A percentile compares a stretch with the other conserved stretches of the same genome.
Conservation (phyloP, 495 filamentous ascomycete species). For the Cenococcum geophilum region DNA sequence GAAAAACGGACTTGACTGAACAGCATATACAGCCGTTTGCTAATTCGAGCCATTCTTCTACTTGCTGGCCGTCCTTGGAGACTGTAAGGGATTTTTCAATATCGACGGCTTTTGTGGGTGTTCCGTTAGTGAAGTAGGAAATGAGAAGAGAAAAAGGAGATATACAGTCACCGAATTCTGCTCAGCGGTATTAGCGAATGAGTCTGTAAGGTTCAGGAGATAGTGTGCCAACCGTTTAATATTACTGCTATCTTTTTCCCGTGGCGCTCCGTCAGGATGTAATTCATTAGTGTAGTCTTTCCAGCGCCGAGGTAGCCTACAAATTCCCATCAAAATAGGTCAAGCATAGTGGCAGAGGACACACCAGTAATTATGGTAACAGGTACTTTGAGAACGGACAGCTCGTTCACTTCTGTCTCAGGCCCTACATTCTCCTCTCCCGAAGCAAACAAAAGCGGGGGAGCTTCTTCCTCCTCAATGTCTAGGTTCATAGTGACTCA, state of each 20-base stretch:
- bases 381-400: conserved; percentile 59
- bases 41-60: conserved; percentile 92
- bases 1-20: conserved; percentile 71
- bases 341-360: conserved; percentile 9
- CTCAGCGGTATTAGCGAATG: not conserved
- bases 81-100: conserved; percentile 92
- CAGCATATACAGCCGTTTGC: conserved; percentile 98
- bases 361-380: conserved; percentile 91
- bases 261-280: conserved; percentile 88
- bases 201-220: not conserved
- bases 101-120: conserved; percentile 59
- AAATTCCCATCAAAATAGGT: conserved; percentile 8
- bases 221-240: conserved; percentile 63
- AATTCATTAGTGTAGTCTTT: conserved; percentile 92
- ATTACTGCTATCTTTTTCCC: conserved; percentile 98
- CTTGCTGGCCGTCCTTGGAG: conserved; percentile 74
- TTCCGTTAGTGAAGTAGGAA: not conserved
- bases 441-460: conserved; percentile 64
- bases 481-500: conserved; percentile 37
- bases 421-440: conserved; percentile 22
- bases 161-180: conserved; percentile 94
- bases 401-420: conserved; percentile 28
- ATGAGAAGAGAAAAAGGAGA: not conserved
- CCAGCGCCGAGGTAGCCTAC: conserved; percentile 83
- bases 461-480: conserved; percentile 58